Percentiles rank a stretch among this genome's conserved stretches.
These are phyloP conservation scores for Beauveria medogensis DNA, from an alignment of 2,329 filamentous ascomycete genomes.

Conservation along the genomic window DNA sequence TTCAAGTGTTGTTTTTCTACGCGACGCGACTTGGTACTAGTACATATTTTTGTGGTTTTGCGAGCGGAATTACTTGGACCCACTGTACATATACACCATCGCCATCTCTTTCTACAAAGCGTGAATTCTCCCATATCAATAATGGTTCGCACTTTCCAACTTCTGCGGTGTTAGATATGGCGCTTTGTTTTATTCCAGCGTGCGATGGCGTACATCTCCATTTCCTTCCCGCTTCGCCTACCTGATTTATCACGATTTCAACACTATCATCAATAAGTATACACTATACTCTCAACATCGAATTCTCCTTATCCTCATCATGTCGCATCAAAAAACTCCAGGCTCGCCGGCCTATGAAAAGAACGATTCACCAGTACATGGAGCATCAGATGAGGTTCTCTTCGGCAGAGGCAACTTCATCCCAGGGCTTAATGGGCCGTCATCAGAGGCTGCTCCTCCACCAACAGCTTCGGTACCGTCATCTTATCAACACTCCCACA, in stretches of 20 bases:
- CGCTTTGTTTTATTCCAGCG: neutral
- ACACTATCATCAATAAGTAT: neutral
- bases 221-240: neutral
- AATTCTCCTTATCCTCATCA: neutral
- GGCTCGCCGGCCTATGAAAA: neutral
- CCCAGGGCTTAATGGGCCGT: neutral
- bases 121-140: neutral
- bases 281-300: neutral
- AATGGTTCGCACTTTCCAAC: neutral
- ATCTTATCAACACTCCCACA: constrained; percentile 12
- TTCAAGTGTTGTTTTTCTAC: no score
- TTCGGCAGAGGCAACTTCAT: constrained; percentile 8
- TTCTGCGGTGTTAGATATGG: neutral
- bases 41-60: no score
- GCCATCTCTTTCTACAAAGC: neutral
- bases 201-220: neutral
- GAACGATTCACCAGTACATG: neutral
- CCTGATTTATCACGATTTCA: neutral
- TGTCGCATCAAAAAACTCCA: neutral
- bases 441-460: neutral
- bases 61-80: no score
- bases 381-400: constrained; percentile 2
- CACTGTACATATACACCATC: no score
- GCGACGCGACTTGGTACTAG: no score
- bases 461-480: neutral